These are phyloP conservation scores for Aspergillus ostianus DNA, from an alignment of 495 filamentous ascomycete species.

Conservation along the genomic window DNA sequence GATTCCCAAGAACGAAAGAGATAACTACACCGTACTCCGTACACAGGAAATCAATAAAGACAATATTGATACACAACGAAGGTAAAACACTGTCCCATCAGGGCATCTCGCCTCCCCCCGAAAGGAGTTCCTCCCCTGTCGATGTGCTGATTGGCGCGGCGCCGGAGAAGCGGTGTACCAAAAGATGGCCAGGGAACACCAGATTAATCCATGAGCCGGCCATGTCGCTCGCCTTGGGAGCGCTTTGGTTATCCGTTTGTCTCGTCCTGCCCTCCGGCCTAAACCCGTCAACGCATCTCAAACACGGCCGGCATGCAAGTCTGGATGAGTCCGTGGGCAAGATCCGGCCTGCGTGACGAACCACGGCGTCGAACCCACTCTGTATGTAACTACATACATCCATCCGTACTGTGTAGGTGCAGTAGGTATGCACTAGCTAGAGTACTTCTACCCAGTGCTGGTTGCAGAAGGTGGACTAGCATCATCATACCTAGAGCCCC, in stretches of 20 bases:
- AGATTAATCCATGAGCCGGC: neutral
- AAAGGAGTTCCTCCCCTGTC: too few species aligned
- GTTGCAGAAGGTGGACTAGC: neutral
- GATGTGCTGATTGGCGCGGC: conserved; percentile 12
- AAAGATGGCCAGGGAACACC: neutral
- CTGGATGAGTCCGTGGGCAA: neutral
- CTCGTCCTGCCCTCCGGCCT: neutral
- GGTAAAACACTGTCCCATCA: too few species aligned
- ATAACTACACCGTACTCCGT: too few species aligned
- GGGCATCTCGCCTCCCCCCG: too few species aligned
- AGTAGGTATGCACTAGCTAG: neutral
- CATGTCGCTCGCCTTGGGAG: neutral
- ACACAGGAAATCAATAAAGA: too few species aligned
- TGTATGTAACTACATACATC: neutral
- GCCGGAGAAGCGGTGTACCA: conserved; percentile 19
- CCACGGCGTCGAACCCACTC: neutral
- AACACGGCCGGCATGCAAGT: neutral
- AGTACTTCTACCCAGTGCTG: neutral
- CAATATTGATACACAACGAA: neutral
- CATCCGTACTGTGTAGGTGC: too few species aligned
- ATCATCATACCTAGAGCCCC: too few species aligned
- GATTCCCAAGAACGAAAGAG: neutral
- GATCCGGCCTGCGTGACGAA: neutral
- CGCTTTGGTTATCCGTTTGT: neutral
- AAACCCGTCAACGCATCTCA: neutral